Conservation (phyloP, 768 basidiomycete species). For the Coprinopsis sp. region DNA sequence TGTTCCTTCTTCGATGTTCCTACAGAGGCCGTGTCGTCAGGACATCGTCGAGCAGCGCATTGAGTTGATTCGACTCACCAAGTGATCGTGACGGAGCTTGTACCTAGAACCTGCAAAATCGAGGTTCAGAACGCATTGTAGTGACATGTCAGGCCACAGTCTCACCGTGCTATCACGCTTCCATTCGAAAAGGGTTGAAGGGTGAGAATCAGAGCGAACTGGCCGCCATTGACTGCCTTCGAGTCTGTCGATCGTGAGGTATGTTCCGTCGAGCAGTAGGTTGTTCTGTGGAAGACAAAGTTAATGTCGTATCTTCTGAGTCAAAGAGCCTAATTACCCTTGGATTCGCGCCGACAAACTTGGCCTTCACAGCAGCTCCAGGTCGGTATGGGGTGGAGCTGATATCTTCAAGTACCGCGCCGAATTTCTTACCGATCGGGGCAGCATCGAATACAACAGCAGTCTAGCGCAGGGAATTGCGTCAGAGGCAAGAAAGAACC, state of each 20-base stretch:
- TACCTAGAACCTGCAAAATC: slow-evolving; percentile 43
- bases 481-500: neutral
- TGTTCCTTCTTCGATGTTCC: slow-evolving; percentile 61
- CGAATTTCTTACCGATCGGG: slow-evolving; percentile 55
- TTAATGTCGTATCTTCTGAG: slow-evolving; percentile 7
- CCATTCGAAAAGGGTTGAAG: slow-evolving; percentile 70
- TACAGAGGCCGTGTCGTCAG: slow-evolving; percentile 19
- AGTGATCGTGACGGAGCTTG: slow-evolving; percentile 60
- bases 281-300: slow-evolving; percentile 52
- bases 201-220: slow-evolving; percentile 73
- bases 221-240: slow-evolving; percentile 47
- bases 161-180: slow-evolving; percentile 48
- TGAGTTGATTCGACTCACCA: slow-evolving; percentile 42
- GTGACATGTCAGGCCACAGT: slow-evolving; percentile 11
- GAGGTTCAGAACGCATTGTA: slow-evolving; percentile 6
- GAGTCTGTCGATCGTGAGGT: slow-evolving; percentile 59
- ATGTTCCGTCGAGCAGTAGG: slow-evolving; percentile 67
- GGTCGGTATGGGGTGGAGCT: slow-evolving; percentile 41
- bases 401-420: slow-evolving; percentile 56
- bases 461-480: slow-evolving; percentile 32
- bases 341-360: slow-evolving; percentile 76
- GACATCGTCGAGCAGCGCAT: slow-evolving; percentile 4
- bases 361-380: slow-evolving; percentile 55
- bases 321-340: slow-evolving; percentile 41
- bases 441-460: slow-evolving; percentile 58